Evolutionary conservation across 1,139 yeast species (phyloP).

Genomic region (Eremothecium gossypii): DNA sequence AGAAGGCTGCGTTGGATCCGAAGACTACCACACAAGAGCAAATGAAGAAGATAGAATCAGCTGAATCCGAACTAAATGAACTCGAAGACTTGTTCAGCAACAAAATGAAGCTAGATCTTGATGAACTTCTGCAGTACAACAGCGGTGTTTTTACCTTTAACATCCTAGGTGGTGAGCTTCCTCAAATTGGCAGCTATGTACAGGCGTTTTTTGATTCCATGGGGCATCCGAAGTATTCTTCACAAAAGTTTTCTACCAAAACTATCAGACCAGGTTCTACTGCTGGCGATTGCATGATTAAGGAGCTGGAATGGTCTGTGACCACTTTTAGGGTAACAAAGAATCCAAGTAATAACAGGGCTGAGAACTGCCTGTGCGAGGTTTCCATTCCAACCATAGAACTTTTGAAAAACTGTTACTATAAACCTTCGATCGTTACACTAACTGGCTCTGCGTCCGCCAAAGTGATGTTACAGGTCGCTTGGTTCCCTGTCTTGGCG

Average conservation of each 20-base stretch:
- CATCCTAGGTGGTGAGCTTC: constrained; percentile 47
- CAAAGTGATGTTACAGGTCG: constrained; percentile 48
- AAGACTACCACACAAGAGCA: constrained; percentile 25
- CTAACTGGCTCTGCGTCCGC: constrained; percentile 42
- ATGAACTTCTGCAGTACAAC: constrained; percentile 51
- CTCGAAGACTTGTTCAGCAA: constrained; percentile 34
- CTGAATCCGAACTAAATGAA: constrained; percentile 31
- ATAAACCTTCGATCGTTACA: constrained; percentile 46
- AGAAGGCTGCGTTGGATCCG: constrained; percentile 22
- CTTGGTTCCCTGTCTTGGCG: constrained; percentile 70
- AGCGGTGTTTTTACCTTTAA: constrained; percentile 73
- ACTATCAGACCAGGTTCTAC: constrained; percentile 43
- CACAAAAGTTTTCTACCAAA: constrained; percentile 40
- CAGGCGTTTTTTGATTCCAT: constrained; percentile 70
- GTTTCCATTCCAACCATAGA: constrained; percentile 58
- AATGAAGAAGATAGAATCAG: constrained; percentile 22
- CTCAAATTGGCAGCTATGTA: constrained; percentile 47
- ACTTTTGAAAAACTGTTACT: constrained; percentile 56
- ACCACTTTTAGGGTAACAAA: constrained; percentile 54
- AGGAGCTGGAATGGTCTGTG: constrained; percentile 68
- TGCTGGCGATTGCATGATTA: constrained; percentile 58
- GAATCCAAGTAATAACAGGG: constrained; percentile 43
- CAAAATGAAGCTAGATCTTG: constrained; percentile 52
- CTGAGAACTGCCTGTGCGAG: constrained; percentile 54
- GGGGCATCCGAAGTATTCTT: constrained; percentile 51